Base-by-base conservation (phyloP, 768 basidiomycete genomes). In the Trametes meyenii region DNA sequence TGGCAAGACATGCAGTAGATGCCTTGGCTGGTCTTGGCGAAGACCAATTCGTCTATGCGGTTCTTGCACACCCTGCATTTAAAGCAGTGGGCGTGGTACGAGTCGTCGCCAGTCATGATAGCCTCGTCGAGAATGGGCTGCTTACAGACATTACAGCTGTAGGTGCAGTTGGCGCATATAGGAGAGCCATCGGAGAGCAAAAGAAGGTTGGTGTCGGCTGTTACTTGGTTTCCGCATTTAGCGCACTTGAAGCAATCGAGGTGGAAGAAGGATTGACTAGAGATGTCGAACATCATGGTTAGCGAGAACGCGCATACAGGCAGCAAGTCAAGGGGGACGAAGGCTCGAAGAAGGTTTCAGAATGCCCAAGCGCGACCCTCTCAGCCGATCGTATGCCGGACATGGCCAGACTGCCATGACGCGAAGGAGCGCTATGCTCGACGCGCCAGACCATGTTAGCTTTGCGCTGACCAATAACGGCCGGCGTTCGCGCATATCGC, bases 1-100 rank as follows among this genome's bases (percentile, higher is more conserved):
- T 99, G 97, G 70, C 97, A 99, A 50, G 87, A 84, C 97, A 96
- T 98, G 73, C 97, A 99, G 72, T 98, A 98, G 58, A 98, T 98
- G 55, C 97, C 97, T 70, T 97, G 93, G 62, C 88, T 92, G 0
- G 97, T 98, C 80, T 98, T 98, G 60, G 97, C 97, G 65, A 98
- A 99, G 58, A 98, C 94, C 54, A 98, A 85, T 73, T 99, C 97
- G 75, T 98, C 96, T 65, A 99, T 99, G 59, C 94, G 84, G 71
- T 90, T 89, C 73, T 85, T 86, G 79, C 97, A 99, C 53, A 94
- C 89, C 70, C 93, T 90, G 79, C 97, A 99, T 67, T 96, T 96
- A 81, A 99, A 99, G 77, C 97, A 99, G 65, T 95, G 91, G 5
- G 97, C 96, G 73, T 98, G 97, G 69, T 98, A 99, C 0, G 94